Conservation (phyloP, 2,329 filamentous ascomycete species). For the Chaetomium sp. region DNA sequence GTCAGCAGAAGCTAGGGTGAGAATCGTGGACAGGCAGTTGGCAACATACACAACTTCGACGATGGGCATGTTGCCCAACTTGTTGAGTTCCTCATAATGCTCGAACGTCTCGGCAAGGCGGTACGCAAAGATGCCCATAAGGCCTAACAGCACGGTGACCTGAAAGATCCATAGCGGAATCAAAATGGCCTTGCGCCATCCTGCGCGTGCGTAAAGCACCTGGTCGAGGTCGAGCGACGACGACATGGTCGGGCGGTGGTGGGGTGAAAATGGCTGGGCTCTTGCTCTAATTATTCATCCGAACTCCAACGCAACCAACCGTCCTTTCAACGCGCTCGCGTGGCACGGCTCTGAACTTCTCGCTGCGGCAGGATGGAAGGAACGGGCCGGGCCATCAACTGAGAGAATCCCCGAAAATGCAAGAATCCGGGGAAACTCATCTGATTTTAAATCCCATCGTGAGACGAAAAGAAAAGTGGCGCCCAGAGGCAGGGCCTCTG, state of each 20-base stretch:
- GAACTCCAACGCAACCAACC: not conserved
- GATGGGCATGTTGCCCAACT: slow-evolving; percentile 44
- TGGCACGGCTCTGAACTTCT: not conserved
- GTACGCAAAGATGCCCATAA: slow-evolving; percentile 57
- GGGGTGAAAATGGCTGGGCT: not conserved
- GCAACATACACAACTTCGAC: slow-evolving; percentile 53
- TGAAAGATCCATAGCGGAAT: slow-evolving; percentile 55
- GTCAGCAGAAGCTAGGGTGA: not conserved
- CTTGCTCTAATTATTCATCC: not conserved
- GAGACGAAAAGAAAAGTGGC: not conserved
- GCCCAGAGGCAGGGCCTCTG: slow-evolving; percentile 3
- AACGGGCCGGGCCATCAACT: slow-evolving; percentile 3
- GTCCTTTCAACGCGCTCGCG: not conserved
- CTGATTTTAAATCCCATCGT: not conserved
- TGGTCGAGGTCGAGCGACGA: slow-evolving; percentile 49
- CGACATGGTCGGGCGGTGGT: not conserved
- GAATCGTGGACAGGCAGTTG: not conserved
- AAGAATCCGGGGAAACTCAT: slow-evolving; percentile 2
- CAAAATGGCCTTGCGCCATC: slow-evolving; percentile 53
- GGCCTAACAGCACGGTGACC: slow-evolving; percentile 47
- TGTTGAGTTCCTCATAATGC: slow-evolving; percentile 46
- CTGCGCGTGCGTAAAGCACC: slow-evolving; percentile 54
- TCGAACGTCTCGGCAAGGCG: slow-evolving; percentile 52
- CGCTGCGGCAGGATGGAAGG: not conserved
- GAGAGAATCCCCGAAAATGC: not conserved